These are phyloP conservation scores for Podaxis sp. DNA, from an alignment of 768 basidiomycete genomes.

Conservation along the genomic window DNA sequence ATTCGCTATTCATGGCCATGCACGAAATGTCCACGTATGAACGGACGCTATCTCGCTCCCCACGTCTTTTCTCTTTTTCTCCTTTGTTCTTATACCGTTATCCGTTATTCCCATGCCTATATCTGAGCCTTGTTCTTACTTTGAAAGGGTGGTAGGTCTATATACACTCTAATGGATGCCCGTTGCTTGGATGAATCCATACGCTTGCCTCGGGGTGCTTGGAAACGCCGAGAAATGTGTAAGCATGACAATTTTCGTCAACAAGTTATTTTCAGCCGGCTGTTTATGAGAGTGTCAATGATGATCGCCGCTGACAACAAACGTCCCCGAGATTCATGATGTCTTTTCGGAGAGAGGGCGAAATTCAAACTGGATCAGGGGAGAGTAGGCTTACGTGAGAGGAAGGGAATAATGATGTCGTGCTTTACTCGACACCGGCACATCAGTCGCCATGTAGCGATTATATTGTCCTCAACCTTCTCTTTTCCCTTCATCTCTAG, in stretches of 20 bases:
- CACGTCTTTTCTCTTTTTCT: conserved; percentile 25
- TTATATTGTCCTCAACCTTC: background rate
- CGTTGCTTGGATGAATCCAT: conserved; percentile 7
- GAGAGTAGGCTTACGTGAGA: conserved; percentile 1
- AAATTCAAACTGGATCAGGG: background rate
- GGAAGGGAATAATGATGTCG: background rate
- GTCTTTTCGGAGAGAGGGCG: background rate
- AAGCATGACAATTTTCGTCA: background rate
- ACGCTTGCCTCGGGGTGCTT: background rate
- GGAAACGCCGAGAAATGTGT: background rate
- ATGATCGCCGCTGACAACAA: too few species aligned
- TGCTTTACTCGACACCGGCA: background rate
- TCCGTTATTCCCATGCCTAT: conserved; percentile 19
- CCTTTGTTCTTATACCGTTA: conserved; percentile 18
- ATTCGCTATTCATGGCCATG: conserved; percentile 36
- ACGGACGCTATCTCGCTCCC: conserved; percentile 29
- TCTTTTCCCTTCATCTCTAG: background rate
- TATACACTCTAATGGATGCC: conserved; percentile 16
- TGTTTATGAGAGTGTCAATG: too few species aligned
- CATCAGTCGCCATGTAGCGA: background rate
- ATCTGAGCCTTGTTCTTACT: conserved; percentile 18
- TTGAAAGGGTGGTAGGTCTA: conserved; percentile 15
- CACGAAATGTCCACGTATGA: conserved; percentile 39
- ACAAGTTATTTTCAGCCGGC: too few species aligned
- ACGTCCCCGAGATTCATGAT: too few species aligned